Conservation (phyloP, 768 basidiomycete species). For the Mycena kentingensis region DNA sequence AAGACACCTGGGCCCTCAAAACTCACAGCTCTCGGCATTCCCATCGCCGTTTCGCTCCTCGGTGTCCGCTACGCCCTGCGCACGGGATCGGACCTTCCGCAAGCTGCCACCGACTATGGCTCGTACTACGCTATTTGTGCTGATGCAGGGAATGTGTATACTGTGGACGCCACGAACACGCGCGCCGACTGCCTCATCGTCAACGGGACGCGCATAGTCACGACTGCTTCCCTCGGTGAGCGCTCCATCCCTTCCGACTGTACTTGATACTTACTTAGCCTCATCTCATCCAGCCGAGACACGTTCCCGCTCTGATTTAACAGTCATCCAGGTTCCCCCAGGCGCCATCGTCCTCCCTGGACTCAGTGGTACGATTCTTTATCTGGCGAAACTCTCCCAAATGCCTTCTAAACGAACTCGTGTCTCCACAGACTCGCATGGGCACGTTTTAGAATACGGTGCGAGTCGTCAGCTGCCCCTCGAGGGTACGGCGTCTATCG, state of each 20-base stretch:
- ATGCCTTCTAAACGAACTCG: too few relatives aligned
- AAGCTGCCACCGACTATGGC: not conserved
- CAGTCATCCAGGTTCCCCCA: constrained; percentile 19
- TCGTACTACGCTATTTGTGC: constrained; percentile 59
- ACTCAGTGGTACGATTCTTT: constrained; percentile 74
- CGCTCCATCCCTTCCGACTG: too few relatives aligned
- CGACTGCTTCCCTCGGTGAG: constrained; percentile 52
- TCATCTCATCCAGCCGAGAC: constrained; percentile 35
- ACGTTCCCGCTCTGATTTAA: not conserved
- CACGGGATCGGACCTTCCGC: not conserved
- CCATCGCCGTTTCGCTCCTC: not conserved
- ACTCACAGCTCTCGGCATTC: too few relatives aligned
- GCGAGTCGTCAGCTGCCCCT: constrained; percentile 64
- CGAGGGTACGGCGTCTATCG: constrained; percentile 57
- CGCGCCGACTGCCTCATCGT: constrained; percentile 66
- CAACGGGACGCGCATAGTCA: constrained; percentile 46
- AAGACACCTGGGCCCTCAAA: too few relatives aligned
- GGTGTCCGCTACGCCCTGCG: not conserved
- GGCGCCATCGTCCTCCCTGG: constrained; percentile 68
- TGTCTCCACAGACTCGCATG: constrained; percentile 74
- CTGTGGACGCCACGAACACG: constrained; percentile 57
- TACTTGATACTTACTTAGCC: not conserved
- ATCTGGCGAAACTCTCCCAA: too few relatives aligned
- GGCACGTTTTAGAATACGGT: constrained; percentile 80
- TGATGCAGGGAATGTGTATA: constrained; percentile 56